Evolutionary conservation across 2,329 filamentous ascomycete species (phyloP).

Genomic region (Erysiphe pulchra): DNA sequence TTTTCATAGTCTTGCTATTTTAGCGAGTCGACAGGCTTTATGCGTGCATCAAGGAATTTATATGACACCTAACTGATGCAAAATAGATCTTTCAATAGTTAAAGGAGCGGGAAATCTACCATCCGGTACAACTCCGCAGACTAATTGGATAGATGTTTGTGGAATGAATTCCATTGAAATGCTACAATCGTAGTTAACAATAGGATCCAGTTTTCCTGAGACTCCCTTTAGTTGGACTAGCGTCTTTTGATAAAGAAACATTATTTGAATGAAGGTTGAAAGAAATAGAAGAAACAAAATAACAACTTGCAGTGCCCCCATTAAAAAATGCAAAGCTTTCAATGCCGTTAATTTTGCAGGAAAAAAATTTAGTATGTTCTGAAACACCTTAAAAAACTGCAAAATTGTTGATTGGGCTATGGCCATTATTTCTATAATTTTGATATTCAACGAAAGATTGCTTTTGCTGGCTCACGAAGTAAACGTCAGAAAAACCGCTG

Average conservation of each 20-base stretch:
- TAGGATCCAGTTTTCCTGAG: not conserved
- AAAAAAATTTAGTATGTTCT: not conserved
- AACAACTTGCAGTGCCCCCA: not conserved
- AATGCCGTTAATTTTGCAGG: not conserved
- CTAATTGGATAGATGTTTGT: not conserved
- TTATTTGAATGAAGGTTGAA: not conserved
- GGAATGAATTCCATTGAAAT: not conserved
- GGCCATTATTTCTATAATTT: not conserved
- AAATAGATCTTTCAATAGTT: not conserved
- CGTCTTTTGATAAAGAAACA: not conserved
- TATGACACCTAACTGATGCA: not conserved
- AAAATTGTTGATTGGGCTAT: not conserved
- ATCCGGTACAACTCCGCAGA: not conserved
- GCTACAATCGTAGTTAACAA: not conserved
- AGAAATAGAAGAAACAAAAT: not conserved
- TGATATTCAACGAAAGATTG: not conserved
- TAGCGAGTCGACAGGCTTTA: too few species aligned
- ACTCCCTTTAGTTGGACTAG: not conserved
- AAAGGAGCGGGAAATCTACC: conserved; percentile 1
- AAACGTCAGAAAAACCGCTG: not conserved
- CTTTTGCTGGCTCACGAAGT: not conserved
- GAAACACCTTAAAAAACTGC: not conserved
- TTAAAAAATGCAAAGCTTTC: not conserved
- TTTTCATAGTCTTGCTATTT: too few species aligned
- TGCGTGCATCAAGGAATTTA: not conserved